A percentile compares a stretch with the other conserved stretches of the same genome.
Evolutionary conservation across 495 filamentous ascomycete genomes (phyloP).

Genomic region (Talaromyces wortmannii): DNA sequence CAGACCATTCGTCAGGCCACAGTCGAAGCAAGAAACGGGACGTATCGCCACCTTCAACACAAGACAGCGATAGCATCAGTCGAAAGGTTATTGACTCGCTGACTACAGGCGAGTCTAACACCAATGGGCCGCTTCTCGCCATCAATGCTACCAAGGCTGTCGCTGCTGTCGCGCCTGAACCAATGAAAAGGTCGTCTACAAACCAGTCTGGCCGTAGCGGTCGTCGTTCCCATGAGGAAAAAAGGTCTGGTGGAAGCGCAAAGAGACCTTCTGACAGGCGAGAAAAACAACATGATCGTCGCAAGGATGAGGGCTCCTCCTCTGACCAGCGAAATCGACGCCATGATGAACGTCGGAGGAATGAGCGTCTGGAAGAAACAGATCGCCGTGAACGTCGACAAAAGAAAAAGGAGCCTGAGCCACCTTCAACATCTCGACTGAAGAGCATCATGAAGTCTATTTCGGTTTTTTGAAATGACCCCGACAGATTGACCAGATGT

Average conservation of each 20-base stretch:
- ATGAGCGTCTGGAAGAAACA: neutral
- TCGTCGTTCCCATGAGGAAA: constrained; percentile 22
- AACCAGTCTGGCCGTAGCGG: constrained; percentile 13
- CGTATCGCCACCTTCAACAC: constrained; percentile 10
- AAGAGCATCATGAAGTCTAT: constrained; percentile 27
- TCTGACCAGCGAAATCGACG: neutral
- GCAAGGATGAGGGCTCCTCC: neutral
- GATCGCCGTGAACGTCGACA: constrained; percentile 17
- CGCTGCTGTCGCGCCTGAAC: constrained; percentile 15
- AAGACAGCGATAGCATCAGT: neutral
- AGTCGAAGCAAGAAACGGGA: constrained; percentile 4
- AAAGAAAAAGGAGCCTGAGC: constrained; percentile 26
- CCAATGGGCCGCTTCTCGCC: constrained; percentile 24
- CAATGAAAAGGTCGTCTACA: constrained; percentile 19
- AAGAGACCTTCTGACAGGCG: neutral
- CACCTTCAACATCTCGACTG: constrained; percentile 24
- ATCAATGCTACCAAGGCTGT: constrained; percentile 27
- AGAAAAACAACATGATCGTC: constrained; percentile 1
- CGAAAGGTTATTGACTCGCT: constrained; percentile 32
- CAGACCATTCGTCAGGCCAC: constrained; percentile 19
- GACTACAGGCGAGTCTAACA: constrained; percentile 30
- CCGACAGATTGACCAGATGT: neutral
- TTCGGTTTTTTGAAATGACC: neutral
- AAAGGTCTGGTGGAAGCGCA: constrained; percentile 16
- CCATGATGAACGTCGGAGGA: neutral